Percentiles rank a stretch among this genome's conserved stretches.
Conservation (phyloP, 306 rosid species). For the Astragalus membranaceus region DNA sequence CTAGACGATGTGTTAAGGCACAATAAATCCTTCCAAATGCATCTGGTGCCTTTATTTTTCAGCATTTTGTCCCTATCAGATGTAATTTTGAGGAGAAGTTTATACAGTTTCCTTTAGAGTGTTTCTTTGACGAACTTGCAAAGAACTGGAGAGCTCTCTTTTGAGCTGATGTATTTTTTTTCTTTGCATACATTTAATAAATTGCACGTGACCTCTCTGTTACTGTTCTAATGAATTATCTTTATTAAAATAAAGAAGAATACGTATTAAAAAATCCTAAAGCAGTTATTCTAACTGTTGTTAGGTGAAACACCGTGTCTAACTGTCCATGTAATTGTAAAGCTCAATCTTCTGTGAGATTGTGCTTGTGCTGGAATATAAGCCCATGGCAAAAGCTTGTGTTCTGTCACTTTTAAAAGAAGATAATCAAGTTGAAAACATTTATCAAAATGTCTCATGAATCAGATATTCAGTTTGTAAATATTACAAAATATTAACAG, state of each 20-base stretch:
- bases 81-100: neutral
- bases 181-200: neutral
- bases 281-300: neutral
- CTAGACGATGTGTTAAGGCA: neutral
- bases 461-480: neutral
- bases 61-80: neutral
- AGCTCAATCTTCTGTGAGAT: neutral
- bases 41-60: neutral
- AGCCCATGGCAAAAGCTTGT: neutral
- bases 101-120: neutral
- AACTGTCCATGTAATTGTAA: neutral
- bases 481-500: neutral
- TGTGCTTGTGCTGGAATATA: constrained; percentile 3
- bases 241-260: neutral
- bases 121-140: neutral
- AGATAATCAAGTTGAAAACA: neutral
- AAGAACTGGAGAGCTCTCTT: neutral
- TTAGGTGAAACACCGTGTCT: neutral
- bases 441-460: neutral
- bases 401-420: neutral
- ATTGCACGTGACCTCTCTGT: neutral
- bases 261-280: neutral
- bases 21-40: neutral
- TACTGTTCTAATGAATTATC: neutral
- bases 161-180: neutral